Percentiles rank a stretch among this genome's conserved stretches.
These are phyloP conservation scores for Mycena olivaceomarginata DNA, from an alignment of 768 basidiomycete genomes.

Conservation along the genomic window DNA sequence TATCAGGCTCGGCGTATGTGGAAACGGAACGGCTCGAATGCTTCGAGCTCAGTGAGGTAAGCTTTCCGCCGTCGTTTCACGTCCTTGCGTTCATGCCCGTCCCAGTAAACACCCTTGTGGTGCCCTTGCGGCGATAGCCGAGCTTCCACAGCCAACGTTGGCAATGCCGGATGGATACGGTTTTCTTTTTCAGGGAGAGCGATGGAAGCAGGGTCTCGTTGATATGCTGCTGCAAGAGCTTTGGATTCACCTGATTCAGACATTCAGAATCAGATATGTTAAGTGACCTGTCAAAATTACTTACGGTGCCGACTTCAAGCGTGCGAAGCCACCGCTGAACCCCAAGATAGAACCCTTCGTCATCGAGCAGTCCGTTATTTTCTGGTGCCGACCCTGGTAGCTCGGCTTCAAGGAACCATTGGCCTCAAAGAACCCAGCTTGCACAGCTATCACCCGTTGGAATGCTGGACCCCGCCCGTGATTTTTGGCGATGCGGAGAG, in stretches of 20 bases:
- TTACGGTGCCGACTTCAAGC: background rate
- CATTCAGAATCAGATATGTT: background rate
- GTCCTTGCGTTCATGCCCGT: constrained; percentile 10
- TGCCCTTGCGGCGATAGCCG: constrained; percentile 17
- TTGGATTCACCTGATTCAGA: background rate
- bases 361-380: constrained; percentile 1
- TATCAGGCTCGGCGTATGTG: background rate
- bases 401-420: constrained; percentile 12
- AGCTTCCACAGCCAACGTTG: constrained; percentile 15
- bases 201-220: constrained; percentile 1
- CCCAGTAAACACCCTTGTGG: background rate
- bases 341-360: constrained; percentile 15
- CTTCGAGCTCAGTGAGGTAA: constrained; percentile 13
- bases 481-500: too few relatives aligned
- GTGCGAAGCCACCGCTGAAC: constrained; percentile 13
- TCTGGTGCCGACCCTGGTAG: constrained; percentile 14
- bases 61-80: constrained; percentile 13
- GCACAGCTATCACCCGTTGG: constrained; percentile 11
- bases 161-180: background rate
- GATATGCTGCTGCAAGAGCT: background rate
- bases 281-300: background rate
- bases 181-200: background rate
- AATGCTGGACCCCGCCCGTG: too few relatives aligned
- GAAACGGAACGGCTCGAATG: background rate
- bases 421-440: constrained; percentile 22